These are phyloP conservation scores for Camelina laxa DNA, from an alignment of 345 rosid genomes.

Conservation along the genomic window DNA sequence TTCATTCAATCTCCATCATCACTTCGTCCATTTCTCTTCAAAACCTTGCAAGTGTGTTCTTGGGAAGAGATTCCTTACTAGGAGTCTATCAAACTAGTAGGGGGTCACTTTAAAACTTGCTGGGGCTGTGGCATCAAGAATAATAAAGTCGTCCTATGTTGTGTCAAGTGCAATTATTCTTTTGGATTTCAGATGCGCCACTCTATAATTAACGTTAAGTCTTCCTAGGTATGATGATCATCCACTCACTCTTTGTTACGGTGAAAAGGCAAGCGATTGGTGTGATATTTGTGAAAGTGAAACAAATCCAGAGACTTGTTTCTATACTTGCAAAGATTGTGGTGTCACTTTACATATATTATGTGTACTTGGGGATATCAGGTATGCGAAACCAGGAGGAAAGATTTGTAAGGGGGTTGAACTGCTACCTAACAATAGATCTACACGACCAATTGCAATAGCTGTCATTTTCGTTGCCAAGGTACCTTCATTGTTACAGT, in stretches of 20 bases:
- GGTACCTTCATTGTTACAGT: neutral
- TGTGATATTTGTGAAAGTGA: slow-evolving; percentile 24
- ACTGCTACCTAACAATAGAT: neutral
- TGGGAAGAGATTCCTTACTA: too few species aligned
- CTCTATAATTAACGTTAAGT: neutral
- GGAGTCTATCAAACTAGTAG: too few species aligned
- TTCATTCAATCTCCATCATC: too few species aligned
- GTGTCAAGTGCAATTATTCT: neutral
- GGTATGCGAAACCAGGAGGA: neutral
- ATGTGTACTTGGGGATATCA: neutral
- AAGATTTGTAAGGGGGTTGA: neutral
- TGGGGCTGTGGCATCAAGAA: neutral
- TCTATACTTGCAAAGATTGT: neutral
- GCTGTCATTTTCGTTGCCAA: slow-evolving; percentile 1
- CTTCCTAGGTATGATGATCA: neutral
- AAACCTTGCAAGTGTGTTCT: too few species aligned
- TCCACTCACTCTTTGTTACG: slow-evolving; percentile 22
- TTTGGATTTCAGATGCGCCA: neutral
- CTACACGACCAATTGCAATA: neutral
- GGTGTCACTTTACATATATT: neutral
- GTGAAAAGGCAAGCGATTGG: slow-evolving; percentile 14
- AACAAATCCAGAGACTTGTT: slow-evolving; percentile 5
- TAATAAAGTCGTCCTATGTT: neutral
- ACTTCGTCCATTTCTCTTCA: too few species aligned
- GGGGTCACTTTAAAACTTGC: neutral